Evolutionary conservation across 352 stramenopile genomes (phyloP).

Genomic region (Stramenopiles sp.): DNA sequence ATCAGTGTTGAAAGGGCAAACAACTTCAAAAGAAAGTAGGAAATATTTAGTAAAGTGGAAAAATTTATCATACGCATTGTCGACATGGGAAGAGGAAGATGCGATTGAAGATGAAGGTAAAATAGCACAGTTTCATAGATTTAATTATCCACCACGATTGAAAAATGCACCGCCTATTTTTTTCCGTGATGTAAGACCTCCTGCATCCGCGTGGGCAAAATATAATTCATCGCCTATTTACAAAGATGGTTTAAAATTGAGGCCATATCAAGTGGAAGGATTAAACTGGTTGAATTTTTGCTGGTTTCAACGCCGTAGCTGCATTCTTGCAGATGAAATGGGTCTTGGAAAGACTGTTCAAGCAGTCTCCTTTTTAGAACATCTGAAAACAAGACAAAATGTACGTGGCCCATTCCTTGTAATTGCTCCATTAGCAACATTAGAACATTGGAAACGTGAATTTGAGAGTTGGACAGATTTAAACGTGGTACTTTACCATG

Average conservation of each 20-base stretch:
- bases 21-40: too few species aligned
- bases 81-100: conserved; percentile 64
- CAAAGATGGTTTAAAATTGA: conserved; percentile 41
- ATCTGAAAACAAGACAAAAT: conserved; percentile 70
- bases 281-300: conserved; percentile 98
- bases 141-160: conserved; percentile 55
- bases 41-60: conserved; percentile 78
- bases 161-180: conserved; percentile 51
- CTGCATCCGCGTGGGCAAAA: too few species aligned
- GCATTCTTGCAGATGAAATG: conserved; percentile 99
- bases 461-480: conserved; percentile 45
- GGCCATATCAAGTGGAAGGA: conserved; percentile 96
- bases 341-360: conserved; percentile 88
- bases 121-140: conserved; percentile 54
- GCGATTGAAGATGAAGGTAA: conserved; percentile 57
- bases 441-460: conserved; percentile 91
- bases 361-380: conserved; percentile 79
- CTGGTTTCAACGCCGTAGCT: conserved; percentile 83
- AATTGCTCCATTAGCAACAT: conserved; percentile 87
- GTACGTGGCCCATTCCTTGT: conserved; percentile 69
- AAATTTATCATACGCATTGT: conserved; percentile 63
- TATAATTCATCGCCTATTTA: too few species aligned
- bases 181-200: too few species aligned
- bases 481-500: conserved; percentile 19
- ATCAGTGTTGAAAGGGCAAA: too few species aligned